These are phyloP conservation scores for Pseudogymnoascus sp. DNA, from an alignment of 2,329 filamentous ascomycete species.

Conservation along the genomic window DNA sequence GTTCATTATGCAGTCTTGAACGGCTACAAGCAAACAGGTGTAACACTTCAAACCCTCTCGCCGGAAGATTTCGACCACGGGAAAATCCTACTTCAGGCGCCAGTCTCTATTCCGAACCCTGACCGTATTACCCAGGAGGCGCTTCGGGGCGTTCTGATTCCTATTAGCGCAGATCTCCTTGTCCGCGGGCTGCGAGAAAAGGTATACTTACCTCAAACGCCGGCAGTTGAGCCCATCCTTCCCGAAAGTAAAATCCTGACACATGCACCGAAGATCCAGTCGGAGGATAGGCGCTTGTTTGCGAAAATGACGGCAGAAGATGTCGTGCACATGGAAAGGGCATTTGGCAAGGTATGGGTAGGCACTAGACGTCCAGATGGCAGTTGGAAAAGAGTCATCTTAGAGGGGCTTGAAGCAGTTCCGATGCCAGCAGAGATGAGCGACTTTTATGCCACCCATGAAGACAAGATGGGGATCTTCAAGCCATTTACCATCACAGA, in stretches of 20 bases:
- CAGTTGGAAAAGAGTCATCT: conserved; percentile 21
- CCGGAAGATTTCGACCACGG: conserved; percentile 71
- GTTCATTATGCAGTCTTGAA: conserved; percentile 75
- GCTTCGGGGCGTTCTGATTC: conserved; percentile 50
- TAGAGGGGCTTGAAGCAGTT: conserved; percentile 20
- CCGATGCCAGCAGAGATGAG: conserved; percentile 7
- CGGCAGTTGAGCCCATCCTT: conserved; percentile 19
- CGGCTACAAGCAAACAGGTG: conserved; percentile 54
- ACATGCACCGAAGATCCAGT: conserved; percentile 67
- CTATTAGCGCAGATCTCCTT: conserved; percentile 63
- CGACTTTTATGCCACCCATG: neutral
- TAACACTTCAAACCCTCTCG: conserved; percentile 83
- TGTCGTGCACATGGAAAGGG: conserved; percentile 48
- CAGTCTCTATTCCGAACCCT: conserved; percentile 45
- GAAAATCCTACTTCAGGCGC: conserved; percentile 59
- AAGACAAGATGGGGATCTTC: conserved; percentile 1
- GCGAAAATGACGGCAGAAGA: conserved; percentile 46
- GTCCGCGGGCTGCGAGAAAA: conserved; percentile 54
- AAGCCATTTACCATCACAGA: conserved; percentile 1
- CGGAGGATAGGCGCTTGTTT: conserved; percentile 54
- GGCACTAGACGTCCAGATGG: conserved; percentile 20
- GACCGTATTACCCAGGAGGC: conserved; percentile 38
- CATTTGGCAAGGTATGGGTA: conserved; percentile 62
- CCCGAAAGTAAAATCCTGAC: conserved; percentile 25
- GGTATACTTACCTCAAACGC: conserved; percentile 52